Conservation (phyloP, 177 flowering plant genomes). For the Vitis hybrid region DNA sequence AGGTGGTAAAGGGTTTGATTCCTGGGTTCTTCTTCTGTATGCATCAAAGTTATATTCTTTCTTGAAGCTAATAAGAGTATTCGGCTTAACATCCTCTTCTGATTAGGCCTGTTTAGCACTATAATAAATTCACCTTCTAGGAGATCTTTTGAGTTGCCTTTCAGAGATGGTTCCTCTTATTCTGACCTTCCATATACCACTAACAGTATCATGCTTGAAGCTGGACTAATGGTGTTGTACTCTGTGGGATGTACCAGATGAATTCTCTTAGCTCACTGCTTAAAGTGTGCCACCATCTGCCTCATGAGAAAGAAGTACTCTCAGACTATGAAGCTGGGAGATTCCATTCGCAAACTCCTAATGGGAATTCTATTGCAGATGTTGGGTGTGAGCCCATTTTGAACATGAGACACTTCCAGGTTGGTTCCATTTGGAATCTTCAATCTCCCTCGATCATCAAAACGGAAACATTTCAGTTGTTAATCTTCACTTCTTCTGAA, state of each 20-base stretch:
- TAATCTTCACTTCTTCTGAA: not conserved
- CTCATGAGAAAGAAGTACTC: conserved; percentile 40
- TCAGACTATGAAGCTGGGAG: conserved; percentile 65
- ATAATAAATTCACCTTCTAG: too few relatives aligned
- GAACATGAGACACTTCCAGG: conserved; percentile 98
- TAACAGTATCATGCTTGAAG: not conserved
- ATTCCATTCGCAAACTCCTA: conserved; percentile 55
- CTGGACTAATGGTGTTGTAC: conserved; percentile 5
- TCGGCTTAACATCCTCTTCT: too few relatives aligned
- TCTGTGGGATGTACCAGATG: conserved; percentile 55
- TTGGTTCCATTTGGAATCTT: conserved; percentile 15
- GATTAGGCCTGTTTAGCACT: too few relatives aligned
- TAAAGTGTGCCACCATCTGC: conserved; percentile 67
- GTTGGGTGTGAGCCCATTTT: conserved; percentile 94
- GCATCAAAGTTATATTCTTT: too few relatives aligned
- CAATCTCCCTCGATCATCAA: not conserved
- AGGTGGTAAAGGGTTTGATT: too few relatives aligned
- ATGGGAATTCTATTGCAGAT: conserved; percentile 79
- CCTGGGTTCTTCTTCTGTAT: too few relatives aligned
- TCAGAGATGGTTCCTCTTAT: too few relatives aligned
- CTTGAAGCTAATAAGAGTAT: too few relatives aligned
- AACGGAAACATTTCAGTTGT: not conserved
- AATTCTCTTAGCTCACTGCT: conserved; percentile 81
- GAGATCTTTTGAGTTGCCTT: too few relatives aligned
- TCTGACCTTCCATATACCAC: too few relatives aligned